phyloP scores from a whole-genome alignment of 805 yeast species.

The Lipomyces oligophaga region DNA sequence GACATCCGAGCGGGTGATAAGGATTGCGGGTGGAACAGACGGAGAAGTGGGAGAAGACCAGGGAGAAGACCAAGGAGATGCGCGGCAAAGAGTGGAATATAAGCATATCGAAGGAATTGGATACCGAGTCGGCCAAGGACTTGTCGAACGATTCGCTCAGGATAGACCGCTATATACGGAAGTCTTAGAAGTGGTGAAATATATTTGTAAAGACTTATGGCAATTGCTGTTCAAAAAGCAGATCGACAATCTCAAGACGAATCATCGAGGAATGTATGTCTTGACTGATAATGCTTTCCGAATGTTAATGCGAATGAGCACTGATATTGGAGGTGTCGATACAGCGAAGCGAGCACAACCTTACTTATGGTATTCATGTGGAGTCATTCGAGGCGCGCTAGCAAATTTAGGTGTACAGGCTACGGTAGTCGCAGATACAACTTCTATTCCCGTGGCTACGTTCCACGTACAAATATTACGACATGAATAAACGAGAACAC shows the following conservation, averaged over 20 bases:
- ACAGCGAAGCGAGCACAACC: conserved; percentile 39
- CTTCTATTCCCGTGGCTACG: conserved; percentile 61
- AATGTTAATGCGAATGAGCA: conserved; percentile 49
- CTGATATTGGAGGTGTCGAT: conserved; percentile 35
- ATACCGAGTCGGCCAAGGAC: conserved; percentile 58
- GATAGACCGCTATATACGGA: conserved; percentile 51
- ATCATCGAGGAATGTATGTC: conserved; percentile 82
- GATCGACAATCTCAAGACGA: conserved; percentile 87
- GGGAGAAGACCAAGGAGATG: conserved; percentile 13
- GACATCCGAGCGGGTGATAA: conserved; percentile 59
- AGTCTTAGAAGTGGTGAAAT: conserved; percentile 80
- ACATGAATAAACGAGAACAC: conserved; percentile 9
- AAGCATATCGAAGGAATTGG: conserved; percentile 65
- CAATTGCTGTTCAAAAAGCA: conserved; percentile 72
- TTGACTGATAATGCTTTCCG: conserved; percentile 65
- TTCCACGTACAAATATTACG: conserved; percentile 61
- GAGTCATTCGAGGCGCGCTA: conserved; percentile 68
- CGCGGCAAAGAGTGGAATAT: conserved; percentile 49
- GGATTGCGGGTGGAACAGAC: conserved; percentile 33
- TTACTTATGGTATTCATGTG: conserved; percentile 69
- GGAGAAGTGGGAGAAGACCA: not conserved
- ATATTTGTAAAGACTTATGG: conserved; percentile 92
- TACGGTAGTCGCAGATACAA: conserved; percentile 59
- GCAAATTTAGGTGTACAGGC: conserved; percentile 66
- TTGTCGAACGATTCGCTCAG: conserved; percentile 47